Base-by-base conservation (phyloP, 768 basidiomycete genomes). In the Xerocomus potaroensis region DNA sequence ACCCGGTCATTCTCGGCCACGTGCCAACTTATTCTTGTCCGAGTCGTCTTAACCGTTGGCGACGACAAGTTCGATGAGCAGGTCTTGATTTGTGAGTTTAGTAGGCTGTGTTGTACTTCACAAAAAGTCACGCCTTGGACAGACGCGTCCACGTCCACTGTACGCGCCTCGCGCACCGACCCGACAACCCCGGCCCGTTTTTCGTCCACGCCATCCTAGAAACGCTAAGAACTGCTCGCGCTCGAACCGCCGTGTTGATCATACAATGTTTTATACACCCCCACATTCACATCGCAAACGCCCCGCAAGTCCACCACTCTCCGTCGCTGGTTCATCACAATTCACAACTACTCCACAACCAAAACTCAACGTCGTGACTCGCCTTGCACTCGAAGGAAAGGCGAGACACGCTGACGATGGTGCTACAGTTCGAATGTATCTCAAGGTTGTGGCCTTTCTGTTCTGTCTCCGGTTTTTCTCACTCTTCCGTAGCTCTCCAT, bases 331-430 rank as follows among this genome's bases (percentile, higher is more conserved):
- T 34, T 76, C 77, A 38, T 67, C 77, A 5, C 73, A 77, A 18
- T 54, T 77, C 32, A 76, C 73, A 0, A 67, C 75, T 9, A 68
- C 64, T 19, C 68, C 71, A 8, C 66, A 68, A 46, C 71, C 72
- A 41, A 81, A 77, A 58, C 57, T 81, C 41, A 87, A 86, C 59
- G 69, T 89, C 14, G 84, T 88, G 3, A 81, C 84, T 38, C 82
- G 84, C 41, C 74, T 89, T 26, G 81, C 80, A 19, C 78, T 90
- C 40, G 84, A 87, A 58, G 87, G 87, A 24, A 83, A 80, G 64
- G 80, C 81, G 18, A 83, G 79, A 64, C 75, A 77, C 45, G 78
- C 75, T 2, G 70, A 77, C 36, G 83, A 87, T 57, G 83, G 80
- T 31, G 84, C 78, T 29, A 69, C 77, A 15, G 77, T 90, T 41